phyloP scores from a whole-genome alignment of 2,329 filamentous ascomycete genomes.

The Pseudogymnoascus sp. region DNA sequence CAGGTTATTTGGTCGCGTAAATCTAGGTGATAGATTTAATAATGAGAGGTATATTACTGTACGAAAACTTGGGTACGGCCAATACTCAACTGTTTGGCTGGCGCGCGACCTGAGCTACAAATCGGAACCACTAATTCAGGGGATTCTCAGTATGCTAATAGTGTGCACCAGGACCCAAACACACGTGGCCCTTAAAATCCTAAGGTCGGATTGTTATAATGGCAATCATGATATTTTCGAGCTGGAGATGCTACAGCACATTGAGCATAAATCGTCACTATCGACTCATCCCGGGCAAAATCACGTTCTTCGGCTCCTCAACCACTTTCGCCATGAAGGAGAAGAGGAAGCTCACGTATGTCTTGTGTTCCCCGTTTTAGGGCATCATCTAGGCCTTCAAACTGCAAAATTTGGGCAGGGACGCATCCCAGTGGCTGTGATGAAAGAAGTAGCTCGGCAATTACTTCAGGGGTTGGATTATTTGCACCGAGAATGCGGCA shows the following conservation, averaged over 20 bases:
- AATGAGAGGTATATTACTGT: neutral
- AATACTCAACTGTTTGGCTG: neutral
- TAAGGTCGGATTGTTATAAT: neutral
- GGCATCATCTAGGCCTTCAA: neutral
- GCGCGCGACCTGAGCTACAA: neutral
- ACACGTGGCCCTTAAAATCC: neutral
- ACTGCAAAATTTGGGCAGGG: neutral
- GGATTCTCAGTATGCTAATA: neutral
- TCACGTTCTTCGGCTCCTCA: neutral
- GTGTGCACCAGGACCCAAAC: neutral
- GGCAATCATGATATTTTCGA: neutral
- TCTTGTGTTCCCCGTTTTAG: neutral
- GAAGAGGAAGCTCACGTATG: neutral
- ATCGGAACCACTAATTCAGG: neutral
- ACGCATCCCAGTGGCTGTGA: neutral
- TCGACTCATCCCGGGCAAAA: neutral
- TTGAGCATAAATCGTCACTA: neutral
- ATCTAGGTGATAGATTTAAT: neutral
- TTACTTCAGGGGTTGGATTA: constrained; percentile 15
- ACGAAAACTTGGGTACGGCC: neutral
- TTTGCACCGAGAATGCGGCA: constrained; percentile 16
- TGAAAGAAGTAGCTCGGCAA: neutral
- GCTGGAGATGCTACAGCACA: neutral
- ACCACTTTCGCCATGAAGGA: neutral
- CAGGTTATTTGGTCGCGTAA: neutral